A percentile compares a stretch with the other conserved stretches of the same genome.
Evolutionary conservation across 306 rosid species (phyloP).

Genomic region (Amphicarpaea edgeworthii): DNA sequence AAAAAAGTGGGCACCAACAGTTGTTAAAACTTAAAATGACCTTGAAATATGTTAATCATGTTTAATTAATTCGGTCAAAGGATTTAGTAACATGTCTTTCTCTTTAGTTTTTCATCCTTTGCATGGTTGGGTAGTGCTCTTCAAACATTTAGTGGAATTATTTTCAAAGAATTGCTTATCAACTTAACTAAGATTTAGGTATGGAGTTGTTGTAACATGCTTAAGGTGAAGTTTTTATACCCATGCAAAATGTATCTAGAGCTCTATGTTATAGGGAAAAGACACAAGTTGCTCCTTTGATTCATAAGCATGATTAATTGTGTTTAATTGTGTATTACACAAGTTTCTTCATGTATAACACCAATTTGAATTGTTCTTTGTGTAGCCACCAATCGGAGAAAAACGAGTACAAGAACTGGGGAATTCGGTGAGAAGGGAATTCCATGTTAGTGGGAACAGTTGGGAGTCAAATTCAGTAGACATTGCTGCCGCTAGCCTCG

Average conservation of each 20-base stretch:
- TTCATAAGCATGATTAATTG: conserved; percentile 23
- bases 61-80: conserved; percentile 1
- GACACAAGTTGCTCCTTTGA: conserved; percentile 2
- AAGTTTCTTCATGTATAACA: conserved; percentile 34
- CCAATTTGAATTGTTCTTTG: conserved; percentile 36
- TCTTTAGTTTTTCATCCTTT: not conserved
- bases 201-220: conserved; percentile 6
- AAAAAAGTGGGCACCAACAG: not conserved
- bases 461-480: conserved; percentile 97
- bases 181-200: conserved; percentile 3
- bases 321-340: conserved; percentile 17
- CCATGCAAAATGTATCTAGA: conserved; percentile 5
- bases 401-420: conserved; percentile 81
- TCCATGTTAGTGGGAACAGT: conserved; percentile 67
- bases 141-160: not conserved
- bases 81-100: not conserved
- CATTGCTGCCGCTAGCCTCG: conserved; percentile 85
- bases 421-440: conserved; percentile 76
- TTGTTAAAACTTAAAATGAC: conserved; percentile 9
- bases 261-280: conserved; percentile 7
- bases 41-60: conserved; percentile 22
- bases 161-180: not conserved
- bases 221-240: conserved; percentile 10
- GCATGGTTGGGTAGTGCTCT: not conserved
- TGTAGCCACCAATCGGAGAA: conserved; percentile 90